Percentiles rank a stretch among this genome's conserved stretches.
Evolutionary conservation across 352 stramenopile species (phyloP).

Genomic region (Phytophthora syringae): DNA sequence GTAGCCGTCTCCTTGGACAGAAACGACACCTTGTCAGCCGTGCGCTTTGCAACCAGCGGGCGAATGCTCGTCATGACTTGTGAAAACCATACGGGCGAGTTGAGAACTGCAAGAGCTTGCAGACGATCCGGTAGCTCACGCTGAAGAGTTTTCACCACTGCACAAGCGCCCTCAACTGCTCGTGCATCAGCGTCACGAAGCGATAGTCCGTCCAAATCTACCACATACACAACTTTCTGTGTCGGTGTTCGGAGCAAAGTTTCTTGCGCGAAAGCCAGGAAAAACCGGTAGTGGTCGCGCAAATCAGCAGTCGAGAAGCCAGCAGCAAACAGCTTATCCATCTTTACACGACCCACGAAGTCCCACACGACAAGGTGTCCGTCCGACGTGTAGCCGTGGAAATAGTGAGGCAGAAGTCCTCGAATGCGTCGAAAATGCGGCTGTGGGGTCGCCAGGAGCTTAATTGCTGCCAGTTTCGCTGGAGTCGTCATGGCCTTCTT

Average conservation of each 20-base stretch:
- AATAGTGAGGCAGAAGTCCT: constrained; percentile 76
- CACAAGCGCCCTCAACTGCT: constrained; percentile 62
- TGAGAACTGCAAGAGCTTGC: constrained; percentile 65
- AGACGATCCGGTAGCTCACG: constrained; percentile 71
- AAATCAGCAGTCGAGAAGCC: constrained; percentile 81
- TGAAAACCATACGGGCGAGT: constrained; percentile 82
- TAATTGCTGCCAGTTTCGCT: constrained; percentile 37
- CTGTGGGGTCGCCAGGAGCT: constrained; percentile 56
- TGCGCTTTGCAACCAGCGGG: constrained; percentile 62
- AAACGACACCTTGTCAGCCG: constrained; percentile 73
- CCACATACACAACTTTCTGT: constrained; percentile 79
- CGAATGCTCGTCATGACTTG: constrained; percentile 74
- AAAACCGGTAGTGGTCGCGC: constrained; percentile 78
- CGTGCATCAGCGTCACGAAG: constrained; percentile 73
- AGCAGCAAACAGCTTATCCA: constrained; percentile 68
- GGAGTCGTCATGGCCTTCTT: constrained; percentile 43
- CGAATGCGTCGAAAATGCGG: constrained; percentile 80
- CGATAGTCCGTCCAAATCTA: constrained; percentile 81
- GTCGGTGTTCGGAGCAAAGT: constrained; percentile 63
- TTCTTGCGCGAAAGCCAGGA: constrained; percentile 75
- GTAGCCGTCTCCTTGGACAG: constrained; percentile 47
- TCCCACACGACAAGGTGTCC: constrained; percentile 81
- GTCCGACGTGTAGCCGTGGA: constrained; percentile 73
- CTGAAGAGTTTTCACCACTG: constrained; percentile 65
- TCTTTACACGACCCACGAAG: constrained; percentile 80